Evolutionary conservation across 345 rosid species (phyloP), one percentile per base, ranked within the genome.

Genomic region (Gossypioides kirkii): DNA sequence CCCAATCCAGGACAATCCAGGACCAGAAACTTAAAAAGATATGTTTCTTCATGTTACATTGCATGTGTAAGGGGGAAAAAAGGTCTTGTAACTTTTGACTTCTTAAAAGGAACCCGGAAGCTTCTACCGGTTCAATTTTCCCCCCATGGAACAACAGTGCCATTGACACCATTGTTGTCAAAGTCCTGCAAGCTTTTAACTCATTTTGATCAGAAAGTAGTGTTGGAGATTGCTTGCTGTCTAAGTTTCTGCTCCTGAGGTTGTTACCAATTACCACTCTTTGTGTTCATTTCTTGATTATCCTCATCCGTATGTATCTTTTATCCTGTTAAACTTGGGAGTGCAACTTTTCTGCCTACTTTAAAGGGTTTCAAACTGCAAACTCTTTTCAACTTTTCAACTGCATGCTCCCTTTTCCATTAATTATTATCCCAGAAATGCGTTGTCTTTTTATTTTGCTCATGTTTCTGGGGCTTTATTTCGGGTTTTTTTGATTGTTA

Each of bases 101-200:
- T 36, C 23, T 25, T 41, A 38, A 22, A 10, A 10, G 4, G 13
- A 42, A 45, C 52, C 69, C 13, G 46, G 67, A 59, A 53, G 47
- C 54, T 59, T 18, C 36, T 8, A 14, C 4, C 23, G 36, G n/a
- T 71, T 71, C 52, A 56, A 5, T 32, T n/a, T 38, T 38, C 10
- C 68, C 68, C 14, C 18, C 38, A 45, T 66, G 70, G 55, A 65
- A 22, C 38, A 66, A 4, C 14, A 58, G 28, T 53, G 28, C 6
- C 64, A 38, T 8, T 56, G 18, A 6, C 54, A 10, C 36, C 14
- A 22, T 42, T 56, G 23, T 12, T n/a, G 36, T 54, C 1, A 3
- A 72, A 72, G 22, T 52, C 22, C 71, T 68, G 38, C 23, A 50
- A 69, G 6, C 5, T 52, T 9, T 56, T 64, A 71, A 17, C 36